These are phyloP conservation scores for Sisymbrium altissimum DNA, from an alignment of 345 rosid species.

Conservation along the genomic window DNA sequence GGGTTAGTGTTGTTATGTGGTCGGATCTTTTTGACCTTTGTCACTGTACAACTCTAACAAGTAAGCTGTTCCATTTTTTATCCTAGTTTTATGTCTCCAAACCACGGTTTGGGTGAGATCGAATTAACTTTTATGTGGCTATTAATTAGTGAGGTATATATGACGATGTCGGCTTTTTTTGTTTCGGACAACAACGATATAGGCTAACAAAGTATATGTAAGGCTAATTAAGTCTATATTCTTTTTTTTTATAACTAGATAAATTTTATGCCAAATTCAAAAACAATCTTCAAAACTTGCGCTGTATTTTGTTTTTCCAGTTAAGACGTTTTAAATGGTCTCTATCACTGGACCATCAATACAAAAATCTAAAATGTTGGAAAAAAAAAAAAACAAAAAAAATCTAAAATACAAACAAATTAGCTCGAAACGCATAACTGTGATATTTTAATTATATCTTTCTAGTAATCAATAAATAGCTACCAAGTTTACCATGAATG, in stretches of 20 bases:
- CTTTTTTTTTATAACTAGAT: not conserved
- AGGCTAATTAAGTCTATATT: no score
- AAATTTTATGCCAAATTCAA: not conserved
- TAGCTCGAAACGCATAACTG: not conserved
- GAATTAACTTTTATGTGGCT: not conserved
- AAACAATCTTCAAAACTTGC: not conserved
- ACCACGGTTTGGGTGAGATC: constrained; percentile 9
- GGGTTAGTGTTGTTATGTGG: constrained; percentile 19
- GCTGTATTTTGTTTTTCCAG: not conserved
- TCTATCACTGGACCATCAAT: no score
- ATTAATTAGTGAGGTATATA: not conserved
- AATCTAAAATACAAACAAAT: not conserved
- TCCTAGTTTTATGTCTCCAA: not conserved
- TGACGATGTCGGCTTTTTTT: not conserved
- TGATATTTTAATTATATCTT: not conserved
- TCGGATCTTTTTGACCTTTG: constrained; percentile 23
- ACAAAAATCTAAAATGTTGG: no score
- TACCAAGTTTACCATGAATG: not conserved
- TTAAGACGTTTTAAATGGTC: not conserved
- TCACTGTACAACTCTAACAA: constrained; percentile 28
- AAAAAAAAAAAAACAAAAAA: no score
- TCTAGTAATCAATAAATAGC: not conserved
- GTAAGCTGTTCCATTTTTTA: not conserved
- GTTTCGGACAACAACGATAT: no score
- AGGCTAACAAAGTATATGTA: no score